Evolutionary conservation across 345 rosid genomes (phyloP).

Genomic region (Dipteronia dyeriana): DNA sequence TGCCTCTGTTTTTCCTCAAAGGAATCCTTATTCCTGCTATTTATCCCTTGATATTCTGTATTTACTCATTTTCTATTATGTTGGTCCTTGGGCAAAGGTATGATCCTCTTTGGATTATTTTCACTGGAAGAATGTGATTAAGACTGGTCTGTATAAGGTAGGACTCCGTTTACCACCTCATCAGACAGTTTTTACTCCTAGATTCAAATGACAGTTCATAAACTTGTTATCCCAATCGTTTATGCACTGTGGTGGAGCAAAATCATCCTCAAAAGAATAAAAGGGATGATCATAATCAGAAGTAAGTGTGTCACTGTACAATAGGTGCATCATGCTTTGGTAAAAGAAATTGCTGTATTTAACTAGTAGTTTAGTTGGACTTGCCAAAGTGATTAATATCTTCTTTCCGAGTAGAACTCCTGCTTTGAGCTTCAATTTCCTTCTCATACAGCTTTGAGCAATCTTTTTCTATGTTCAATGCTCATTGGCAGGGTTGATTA

Average conservation of each 20-base stretch:
- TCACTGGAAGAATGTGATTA: neutral
- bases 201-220: neutral
- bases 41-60: neutral
- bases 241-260: neutral
- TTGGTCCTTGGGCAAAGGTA: neutral
- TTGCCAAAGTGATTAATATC: neutral
- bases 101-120: neutral
- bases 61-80: neutral
- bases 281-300: neutral
- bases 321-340: too few species aligned
- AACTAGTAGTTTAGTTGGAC: neutral
- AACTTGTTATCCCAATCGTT: neutral
- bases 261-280: neutral
- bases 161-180: constrained; percentile 3
- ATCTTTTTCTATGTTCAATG: neutral
- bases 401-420: neutral
- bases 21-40: neutral
- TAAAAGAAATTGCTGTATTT: neutral
- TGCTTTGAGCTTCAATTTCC: constrained; percentile 4
- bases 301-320: neutral
- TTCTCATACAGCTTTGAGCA: neutral
- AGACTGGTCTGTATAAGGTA: neutral
- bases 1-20: neutral
- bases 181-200: neutral
- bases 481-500: neutral